Evolutionary conservation across 2,329 filamentous ascomycete species (phyloP).

Genomic region (Xylariaceae sp.): DNA sequence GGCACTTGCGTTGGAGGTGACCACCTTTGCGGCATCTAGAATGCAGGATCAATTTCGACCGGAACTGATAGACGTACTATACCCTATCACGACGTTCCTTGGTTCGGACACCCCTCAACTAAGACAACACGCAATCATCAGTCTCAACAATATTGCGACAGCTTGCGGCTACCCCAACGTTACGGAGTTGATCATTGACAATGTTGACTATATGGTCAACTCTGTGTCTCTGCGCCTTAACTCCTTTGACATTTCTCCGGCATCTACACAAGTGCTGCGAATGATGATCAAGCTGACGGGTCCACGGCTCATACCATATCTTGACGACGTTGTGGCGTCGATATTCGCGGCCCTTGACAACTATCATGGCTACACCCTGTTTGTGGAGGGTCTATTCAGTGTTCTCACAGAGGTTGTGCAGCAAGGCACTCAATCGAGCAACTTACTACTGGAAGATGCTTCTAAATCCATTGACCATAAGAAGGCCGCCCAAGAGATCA

Average conservation of each 20-base stretch:
- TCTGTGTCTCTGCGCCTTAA: constrained; percentile 85
- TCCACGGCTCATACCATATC: constrained; percentile 71
- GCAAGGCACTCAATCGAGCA: constrained; percentile 63
- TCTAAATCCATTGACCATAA: constrained; percentile 37
- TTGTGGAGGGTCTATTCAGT: constrained; percentile 80
- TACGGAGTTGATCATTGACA: constrained; percentile 73
- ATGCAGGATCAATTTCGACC: constrained; percentile 65
- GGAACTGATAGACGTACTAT: constrained; percentile 86
- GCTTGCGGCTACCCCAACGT: constrained; percentile 71
- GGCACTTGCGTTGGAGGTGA: constrained; percentile 74
- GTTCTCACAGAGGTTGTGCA: constrained; percentile 79
- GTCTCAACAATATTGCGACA: constrained; percentile 71
- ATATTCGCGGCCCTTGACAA: constrained; percentile 92
- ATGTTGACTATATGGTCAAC: constrained; percentile 95
- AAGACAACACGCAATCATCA: constrained; percentile 74
- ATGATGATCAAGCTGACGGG: constrained; percentile 95
- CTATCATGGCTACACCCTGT: constrained; percentile 83
- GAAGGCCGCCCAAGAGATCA: constrained; percentile 33
- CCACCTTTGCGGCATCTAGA: constrained; percentile 68
- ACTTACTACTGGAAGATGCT: constrained; percentile 42
- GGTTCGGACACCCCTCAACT: constrained; percentile 64
- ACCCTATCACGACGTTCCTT: constrained; percentile 83
- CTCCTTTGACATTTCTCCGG: constrained; percentile 84
- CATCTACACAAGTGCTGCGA: constrained; percentile 80
- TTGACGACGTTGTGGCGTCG: constrained; percentile 85